Evolutionary conservation across 108 stramenopile species (phyloP).

Genomic region (Fistulifera solaris): DNA sequence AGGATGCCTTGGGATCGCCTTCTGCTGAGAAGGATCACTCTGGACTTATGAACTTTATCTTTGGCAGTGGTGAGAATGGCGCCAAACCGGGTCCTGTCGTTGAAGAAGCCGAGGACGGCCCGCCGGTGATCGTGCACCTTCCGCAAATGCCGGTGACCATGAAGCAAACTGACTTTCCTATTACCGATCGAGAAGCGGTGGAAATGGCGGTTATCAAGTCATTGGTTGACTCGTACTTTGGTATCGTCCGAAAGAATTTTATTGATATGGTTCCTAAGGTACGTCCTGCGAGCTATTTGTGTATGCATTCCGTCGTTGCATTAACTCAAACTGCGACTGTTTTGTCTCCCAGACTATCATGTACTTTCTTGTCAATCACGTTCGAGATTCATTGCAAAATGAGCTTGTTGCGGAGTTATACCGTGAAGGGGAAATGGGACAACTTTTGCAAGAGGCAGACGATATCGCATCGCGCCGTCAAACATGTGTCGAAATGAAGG

Average conservation of each 20-base stretch:
- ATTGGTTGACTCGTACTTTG: conserved; percentile 90
- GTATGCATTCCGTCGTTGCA: conserved; percentile 33
- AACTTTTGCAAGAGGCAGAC: conserved; percentile 84
- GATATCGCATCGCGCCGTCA: conserved; percentile 81
- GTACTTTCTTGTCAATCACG: conserved; percentile 96
- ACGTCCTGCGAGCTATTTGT: no score
- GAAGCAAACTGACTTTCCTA: conserved; percentile 85
- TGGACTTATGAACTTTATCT: conserved; percentile 90
- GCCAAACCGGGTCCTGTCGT: conserved; percentile 17
- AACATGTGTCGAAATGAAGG: conserved; percentile 89
- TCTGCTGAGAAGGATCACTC: conserved; percentile 13
- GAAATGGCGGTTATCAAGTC: conserved; percentile 97
- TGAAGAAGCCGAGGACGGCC: conserved; percentile 8
- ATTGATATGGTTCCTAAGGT: conserved; percentile 6
- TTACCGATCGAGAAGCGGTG: conserved; percentile 77
- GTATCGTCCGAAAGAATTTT: conserved; percentile 80
- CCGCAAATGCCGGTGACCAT: conserved; percentile 90
- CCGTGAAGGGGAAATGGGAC: conserved; percentile 72
- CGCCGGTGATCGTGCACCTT: conserved; percentile 83
- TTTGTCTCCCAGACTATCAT: conserved; percentile 99
- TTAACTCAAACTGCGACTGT: conserved; percentile 32
- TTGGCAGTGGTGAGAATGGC: conserved; percentile 39
- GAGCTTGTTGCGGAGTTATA: conserved; percentile 93
- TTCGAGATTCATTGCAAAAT: conserved; percentile 89
- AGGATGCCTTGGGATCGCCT: conserved; percentile 7